Evolutionary conservation across 371 early-diverging fungal species (phyloP).

Genomic region (Mucor mucedo): DNA sequence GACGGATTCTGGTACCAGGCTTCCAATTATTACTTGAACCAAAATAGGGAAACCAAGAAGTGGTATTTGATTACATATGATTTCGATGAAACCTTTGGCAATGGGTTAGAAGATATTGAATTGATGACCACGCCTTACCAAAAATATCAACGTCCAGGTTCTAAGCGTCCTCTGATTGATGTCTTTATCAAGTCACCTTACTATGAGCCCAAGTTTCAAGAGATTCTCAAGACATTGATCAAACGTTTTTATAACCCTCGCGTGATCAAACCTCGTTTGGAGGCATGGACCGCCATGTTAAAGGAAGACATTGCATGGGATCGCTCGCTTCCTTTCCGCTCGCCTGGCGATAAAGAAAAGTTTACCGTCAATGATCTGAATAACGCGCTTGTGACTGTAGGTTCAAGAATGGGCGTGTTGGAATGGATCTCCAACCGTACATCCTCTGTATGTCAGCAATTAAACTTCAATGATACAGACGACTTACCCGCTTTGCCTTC

Average conservation of each 20-base stretch:
- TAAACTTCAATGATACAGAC: conserved; percentile 37
- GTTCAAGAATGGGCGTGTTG: conserved; percentile 32
- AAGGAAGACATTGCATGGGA: conserved; percentile 54
- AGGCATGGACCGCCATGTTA: conserved; percentile 54
- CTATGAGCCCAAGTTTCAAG: conserved; percentile 47
- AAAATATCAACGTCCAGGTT: conserved; percentile 36
- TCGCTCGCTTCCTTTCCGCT: conserved; percentile 32
- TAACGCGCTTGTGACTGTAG: conserved; percentile 39
- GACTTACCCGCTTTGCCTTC: conserved; percentile 33
- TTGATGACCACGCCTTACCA: conserved; percentile 43
- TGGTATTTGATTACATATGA: conserved; percentile 59
- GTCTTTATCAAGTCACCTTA: conserved; percentile 44
- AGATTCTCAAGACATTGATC: conserved; percentile 47
- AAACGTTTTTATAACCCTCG: conserved; percentile 55
- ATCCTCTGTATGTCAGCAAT: conserved; percentile 32
- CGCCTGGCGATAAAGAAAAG: conserved; percentile 40
- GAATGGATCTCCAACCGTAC: conserved; percentile 42
- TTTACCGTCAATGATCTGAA: conserved; percentile 42
- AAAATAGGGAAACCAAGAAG: conserved; percentile 43
- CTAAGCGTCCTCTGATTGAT: conserved; percentile 42
- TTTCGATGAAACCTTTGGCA: conserved; percentile 61
- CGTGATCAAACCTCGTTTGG: conserved; percentile 48
- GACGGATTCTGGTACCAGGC: conserved; percentile 55
- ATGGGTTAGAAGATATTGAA: conserved; percentile 35
- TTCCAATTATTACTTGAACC: conserved; percentile 54